phyloP scores from a whole-genome alignment of 495 filamentous ascomycete species.

The Aspergillus taichungensis region DNA sequence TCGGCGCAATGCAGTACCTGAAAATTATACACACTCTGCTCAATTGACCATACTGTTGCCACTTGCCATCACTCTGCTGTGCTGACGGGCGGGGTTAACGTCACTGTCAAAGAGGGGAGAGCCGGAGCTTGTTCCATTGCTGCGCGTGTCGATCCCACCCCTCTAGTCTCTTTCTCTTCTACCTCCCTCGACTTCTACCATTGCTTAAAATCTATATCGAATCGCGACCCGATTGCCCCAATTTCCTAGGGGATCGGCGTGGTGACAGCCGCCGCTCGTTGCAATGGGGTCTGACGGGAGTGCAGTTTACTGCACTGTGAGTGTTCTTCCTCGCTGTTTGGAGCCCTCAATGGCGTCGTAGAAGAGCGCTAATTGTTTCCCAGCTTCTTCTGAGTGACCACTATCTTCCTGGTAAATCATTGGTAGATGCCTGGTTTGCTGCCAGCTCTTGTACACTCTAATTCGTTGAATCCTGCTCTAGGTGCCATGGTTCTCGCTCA shows the following conservation, averaged over 20 bases:
- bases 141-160: neutral
- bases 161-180: neutral
- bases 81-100: no score
- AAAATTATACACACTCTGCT: no score
- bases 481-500: constrained; percentile 91
- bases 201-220: neutral
- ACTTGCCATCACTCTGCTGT: no score
- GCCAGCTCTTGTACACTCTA: constrained; percentile 12
- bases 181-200: neutral
- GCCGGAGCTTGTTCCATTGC: no score
- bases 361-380: constrained; percentile 15
- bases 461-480: constrained; percentile 29
- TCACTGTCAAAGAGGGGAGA: no score
- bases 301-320: constrained; percentile 53
- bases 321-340: constrained; percentile 7
- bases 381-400: constrained; percentile 84
- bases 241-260: neutral
- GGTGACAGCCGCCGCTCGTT: constrained; percentile 8
- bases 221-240: neutral
- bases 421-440: neutral
- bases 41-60: no score
- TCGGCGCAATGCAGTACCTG: no score
- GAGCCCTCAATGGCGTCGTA: neutral
- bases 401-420: constrained; percentile 72
- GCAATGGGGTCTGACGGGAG: constrained; percentile 24